A percentile compares a stretch with the other conserved stretches of the same genome.
Evolutionary conservation across 2,329 filamentous ascomycete species (phyloP).

Genomic region (Pseudocercospora vitis): DNA sequence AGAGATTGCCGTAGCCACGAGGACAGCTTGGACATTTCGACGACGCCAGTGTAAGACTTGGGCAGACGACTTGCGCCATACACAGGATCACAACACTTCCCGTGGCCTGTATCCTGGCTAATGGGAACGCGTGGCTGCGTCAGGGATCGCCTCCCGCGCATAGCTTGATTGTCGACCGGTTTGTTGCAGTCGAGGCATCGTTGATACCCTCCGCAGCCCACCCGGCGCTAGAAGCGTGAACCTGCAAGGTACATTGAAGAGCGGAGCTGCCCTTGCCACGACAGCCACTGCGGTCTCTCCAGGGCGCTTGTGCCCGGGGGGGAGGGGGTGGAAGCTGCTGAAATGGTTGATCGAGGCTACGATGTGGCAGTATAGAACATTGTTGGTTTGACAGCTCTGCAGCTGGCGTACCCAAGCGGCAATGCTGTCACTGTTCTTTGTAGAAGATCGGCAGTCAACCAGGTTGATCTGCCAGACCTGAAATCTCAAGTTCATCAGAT

Average conservation of each 20-base stretch:
- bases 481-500: not conserved
- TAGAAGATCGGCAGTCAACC: conserved; percentile 1
- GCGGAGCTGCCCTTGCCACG: too few relatives aligned
- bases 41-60: not conserved
- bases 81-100: not conserved
- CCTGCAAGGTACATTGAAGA: not conserved
- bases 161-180: not conserved
- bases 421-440: not conserved
- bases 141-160: not conserved
- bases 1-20: not conserved
- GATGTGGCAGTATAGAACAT: not conserved
- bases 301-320: too few relatives aligned
- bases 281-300: too few relatives aligned
- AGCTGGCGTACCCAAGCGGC: not conserved
- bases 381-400: not conserved
- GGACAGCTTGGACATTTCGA: not conserved
- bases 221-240: conserved; percentile 1
- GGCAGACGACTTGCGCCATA: not conserved
- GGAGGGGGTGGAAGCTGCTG: not conserved
- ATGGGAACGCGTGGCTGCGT: conserved; percentile 3
- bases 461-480: not conserved
- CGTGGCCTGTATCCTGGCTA: not conserved
- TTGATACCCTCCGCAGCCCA: not conserved
- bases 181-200: not conserved
- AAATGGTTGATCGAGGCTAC: not conserved